Base-by-base conservation (phyloP, 805 yeast genomes). In the Starmerella kuoi region DNA sequence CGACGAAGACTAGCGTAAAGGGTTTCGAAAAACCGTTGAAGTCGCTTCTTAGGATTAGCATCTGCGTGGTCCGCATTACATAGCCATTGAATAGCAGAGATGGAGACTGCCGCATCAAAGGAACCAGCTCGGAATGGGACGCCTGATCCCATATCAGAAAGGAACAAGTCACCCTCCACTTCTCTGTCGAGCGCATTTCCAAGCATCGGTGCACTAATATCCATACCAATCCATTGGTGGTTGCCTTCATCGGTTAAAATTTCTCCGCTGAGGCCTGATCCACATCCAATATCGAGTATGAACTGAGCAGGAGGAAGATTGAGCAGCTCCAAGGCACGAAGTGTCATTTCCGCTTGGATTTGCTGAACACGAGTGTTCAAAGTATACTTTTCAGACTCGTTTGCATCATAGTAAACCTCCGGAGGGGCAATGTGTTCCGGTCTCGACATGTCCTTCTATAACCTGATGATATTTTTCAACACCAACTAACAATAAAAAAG, bases 361-460 rank as follows among this genome's bases (percentile, higher is more conserved):
- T 87, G 95, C 65, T 91, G 98, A 38, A 91, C 95, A 70, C 98
- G 91, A 4, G 95, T 81, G 4, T 94, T 83, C 2, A 80, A 70
- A 0, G 97, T 91, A 61, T 91, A 91, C 57, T 91, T 91, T 50
- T 70, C 68, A 0, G 97, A 82, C 61, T 91, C 98, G 1, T 75
- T 63, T 42, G 87, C 96, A 68, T 86, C 81, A 61, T 91, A 91
- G 59, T 88, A 91, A 46, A 87, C 72, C 65, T 87, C 97, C 31
- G 97, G 95, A 23, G 97, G 97, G 12, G 97, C 97, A 48, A 86
- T 68, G 55, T 84, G 84, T 64, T 87, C 97, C 52, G 97, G 97
- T 67, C 97, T 77, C 2, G 95, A 83, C 97, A 87, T 87, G 9
- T n/a, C n/a, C n/a, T n/a, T n/a, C n/a, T n/a, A n/a, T n/a, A n/a